Percentiles rank a stretch among this genome's conserved stretches.
Conservation (phyloP, 129 eudicot genomes). For the Pulicaria dysenterica region DNA sequence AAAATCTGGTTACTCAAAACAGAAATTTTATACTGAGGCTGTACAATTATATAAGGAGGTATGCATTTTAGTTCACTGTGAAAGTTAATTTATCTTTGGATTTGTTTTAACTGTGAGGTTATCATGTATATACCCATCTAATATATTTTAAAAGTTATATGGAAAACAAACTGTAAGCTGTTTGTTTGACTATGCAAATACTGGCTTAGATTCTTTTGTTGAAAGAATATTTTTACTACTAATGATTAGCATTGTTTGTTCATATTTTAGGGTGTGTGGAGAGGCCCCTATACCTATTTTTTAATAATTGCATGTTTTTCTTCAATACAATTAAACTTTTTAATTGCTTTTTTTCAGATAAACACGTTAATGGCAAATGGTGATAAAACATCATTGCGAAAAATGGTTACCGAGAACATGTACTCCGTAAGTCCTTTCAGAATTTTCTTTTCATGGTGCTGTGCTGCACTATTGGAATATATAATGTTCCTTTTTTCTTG, state of each 20-base stretch:
- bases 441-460: slow-evolving; percentile 19
- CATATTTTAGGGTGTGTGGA: not conserved
- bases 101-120: slow-evolving; percentile 4
- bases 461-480: slow-evolving; percentile 15
- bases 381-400: slow-evolving; percentile 75
- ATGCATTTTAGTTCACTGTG: slow-evolving; percentile 16
- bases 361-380: slow-evolving; percentile 73
- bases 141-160: not conserved
- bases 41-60: slow-evolving; percentile 80
- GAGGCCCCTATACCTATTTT: not conserved
- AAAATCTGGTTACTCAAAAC: slow-evolving; percentile 80
- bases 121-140: not conserved
- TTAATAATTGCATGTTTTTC: not conserved
- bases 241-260: not conserved
- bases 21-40: slow-evolving; percentile 76
- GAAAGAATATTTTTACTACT: slow-evolving; percentile 4
- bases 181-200: slow-evolving; percentile 11
- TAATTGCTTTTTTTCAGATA: slow-evolving; percentile 50
- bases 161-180: not conserved
- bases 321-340: not conserved
- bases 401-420: slow-evolving; percentile 84
- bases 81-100: not conserved
- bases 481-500: slow-evolving; percentile 16
- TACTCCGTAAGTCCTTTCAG: slow-evolving; percentile 67
- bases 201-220: not conserved